A percentile compares a stretch with the other conserved stretches of the same genome.
phyloP scores from a whole-genome alignment of 2,329 filamentous ascomycete genomes.

The Cladorrhinum sp. region DNA sequence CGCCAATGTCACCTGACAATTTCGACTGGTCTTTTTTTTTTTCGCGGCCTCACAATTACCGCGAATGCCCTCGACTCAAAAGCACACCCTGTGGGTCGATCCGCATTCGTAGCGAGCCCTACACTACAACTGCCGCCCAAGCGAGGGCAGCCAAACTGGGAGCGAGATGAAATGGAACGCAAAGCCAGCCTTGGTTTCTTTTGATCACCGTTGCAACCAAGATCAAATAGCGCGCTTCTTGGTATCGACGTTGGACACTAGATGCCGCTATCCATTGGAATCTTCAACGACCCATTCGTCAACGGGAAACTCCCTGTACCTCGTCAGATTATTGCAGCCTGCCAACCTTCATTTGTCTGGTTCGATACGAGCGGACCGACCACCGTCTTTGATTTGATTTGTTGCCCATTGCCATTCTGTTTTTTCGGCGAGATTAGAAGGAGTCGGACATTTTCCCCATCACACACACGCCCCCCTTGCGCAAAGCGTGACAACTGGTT shows the following conservation, averaged over 20 bases:
- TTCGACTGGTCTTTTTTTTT: neutral
- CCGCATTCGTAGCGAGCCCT: neutral
- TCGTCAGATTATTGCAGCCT: neutral
- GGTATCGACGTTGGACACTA: neutral
- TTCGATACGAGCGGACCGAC: neutral
- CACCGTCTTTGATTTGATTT: neutral
- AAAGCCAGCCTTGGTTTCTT: neutral
- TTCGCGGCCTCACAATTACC: neutral
- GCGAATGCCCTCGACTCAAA: neutral
- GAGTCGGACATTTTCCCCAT: neutral
- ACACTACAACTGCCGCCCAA: neutral
- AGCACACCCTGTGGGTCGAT: neutral
- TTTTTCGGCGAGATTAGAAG: neutral
- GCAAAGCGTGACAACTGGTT: neutral
- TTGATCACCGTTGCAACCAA: neutral
- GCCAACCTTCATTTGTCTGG: neutral
- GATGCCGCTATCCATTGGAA: neutral
- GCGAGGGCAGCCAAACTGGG: neutral
- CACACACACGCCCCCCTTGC: neutral
- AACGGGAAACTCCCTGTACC: neutral
- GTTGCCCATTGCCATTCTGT: neutral
- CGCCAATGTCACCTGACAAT: neutral
- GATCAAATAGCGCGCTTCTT: neutral
- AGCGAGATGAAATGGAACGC: neutral
- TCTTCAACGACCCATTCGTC: neutral